Conservation (phyloP, 106 monocot genomes). For the Amphibolis antarctica region DNA sequence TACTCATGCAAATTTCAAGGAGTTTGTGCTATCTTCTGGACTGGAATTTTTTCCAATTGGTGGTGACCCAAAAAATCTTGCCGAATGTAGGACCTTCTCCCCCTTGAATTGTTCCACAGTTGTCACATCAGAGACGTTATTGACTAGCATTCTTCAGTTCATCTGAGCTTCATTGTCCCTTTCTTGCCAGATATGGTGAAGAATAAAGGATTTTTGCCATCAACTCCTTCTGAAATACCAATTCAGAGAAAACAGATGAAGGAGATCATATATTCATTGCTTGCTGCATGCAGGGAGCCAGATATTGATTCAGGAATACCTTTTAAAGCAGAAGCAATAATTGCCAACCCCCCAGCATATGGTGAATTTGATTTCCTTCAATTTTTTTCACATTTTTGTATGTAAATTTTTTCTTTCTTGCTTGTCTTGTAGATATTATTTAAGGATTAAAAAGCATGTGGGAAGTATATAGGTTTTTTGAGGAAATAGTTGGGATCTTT, state of each 20-base stretch:
- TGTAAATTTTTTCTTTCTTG: background rate
- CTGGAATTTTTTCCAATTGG: constrained; percentile 94
- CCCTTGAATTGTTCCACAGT: background rate
- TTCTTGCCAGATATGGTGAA: constrained; percentile 81
- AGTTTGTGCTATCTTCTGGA: constrained; percentile 88
- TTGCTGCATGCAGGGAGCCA: constrained; percentile 72
- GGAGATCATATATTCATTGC: constrained; percentile 91
- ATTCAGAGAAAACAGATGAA: constrained; percentile 86
- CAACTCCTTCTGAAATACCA: constrained; percentile 80
- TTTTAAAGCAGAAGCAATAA: constrained; percentile 88
- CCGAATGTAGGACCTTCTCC: constrained; percentile 49
- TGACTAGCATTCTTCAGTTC: background rate
- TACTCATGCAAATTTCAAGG: constrained; percentile 97
- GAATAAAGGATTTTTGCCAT: constrained; percentile 97
- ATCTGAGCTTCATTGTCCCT: background rate
- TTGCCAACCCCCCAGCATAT: constrained; percentile 96
- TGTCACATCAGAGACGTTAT: background rate
- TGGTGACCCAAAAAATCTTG: constrained; percentile 90
- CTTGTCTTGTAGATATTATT: background rate
- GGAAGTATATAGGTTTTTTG: too few species aligned
- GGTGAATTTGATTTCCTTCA: constrained; percentile 28
- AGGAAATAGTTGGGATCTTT: too few species aligned
- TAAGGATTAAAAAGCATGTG: too few species aligned
- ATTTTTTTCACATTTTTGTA: background rate
- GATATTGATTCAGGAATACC: constrained; percentile 76